Conservation (phyloP, 2,329 filamentous ascomycete species). For the Botrytis elliptica region DNA sequence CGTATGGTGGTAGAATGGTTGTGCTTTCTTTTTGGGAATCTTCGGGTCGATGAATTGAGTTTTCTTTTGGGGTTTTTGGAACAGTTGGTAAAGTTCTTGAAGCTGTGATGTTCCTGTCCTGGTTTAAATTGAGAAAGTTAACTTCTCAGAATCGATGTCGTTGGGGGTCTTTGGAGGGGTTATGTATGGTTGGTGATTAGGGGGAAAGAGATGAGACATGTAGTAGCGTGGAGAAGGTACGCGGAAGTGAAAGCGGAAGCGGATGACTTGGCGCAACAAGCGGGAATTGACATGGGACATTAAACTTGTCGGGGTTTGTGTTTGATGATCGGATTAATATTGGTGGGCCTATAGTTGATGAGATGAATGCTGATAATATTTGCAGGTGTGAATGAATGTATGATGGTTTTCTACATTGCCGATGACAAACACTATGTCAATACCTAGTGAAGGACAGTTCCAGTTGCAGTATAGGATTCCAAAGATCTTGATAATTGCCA, state of each 20-base stretch:
- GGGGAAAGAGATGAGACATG: not conserved
- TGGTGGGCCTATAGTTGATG: not conserved
- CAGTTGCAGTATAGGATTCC: not conserved
- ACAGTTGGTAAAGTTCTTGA: not conserved
- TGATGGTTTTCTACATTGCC: not conserved
- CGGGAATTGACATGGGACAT: not conserved
- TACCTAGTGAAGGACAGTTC: not conserved
- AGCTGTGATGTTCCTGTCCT: not conserved
- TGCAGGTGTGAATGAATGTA: not conserved
- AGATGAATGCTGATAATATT: not conserved
- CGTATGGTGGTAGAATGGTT: too few relatives aligned
- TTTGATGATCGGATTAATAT: not conserved
- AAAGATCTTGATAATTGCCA: not conserved
- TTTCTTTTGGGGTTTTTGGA: not conserved
- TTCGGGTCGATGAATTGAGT: too few relatives aligned
- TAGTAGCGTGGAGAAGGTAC: too few relatives aligned
- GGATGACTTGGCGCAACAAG: not conserved
- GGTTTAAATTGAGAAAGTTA: not conserved
- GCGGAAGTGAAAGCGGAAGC: too few relatives aligned
- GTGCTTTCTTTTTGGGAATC: too few relatives aligned
- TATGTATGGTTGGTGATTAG: not conserved
- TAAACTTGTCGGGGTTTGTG: not conserved
- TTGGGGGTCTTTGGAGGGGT: not conserved
- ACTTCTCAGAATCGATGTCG: accelerated
- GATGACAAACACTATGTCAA: not conserved